Evolutionary conservation across 23 red algal genomes (phyloP).

Genomic region (Cyanidiococcus yangmingshanensis): DNA sequence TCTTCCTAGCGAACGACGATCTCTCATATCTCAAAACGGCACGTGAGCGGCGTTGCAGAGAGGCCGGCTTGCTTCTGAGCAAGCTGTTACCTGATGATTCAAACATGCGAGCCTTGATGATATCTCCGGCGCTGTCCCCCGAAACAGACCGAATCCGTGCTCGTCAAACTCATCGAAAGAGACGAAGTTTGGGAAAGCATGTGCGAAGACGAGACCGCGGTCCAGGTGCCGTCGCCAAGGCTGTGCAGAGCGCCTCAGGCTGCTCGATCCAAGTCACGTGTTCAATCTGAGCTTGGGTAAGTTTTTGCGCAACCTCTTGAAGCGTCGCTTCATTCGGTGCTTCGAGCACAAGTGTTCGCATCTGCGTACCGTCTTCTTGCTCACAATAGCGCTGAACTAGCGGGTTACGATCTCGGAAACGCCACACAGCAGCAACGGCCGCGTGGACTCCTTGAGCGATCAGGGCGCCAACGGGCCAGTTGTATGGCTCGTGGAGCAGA

Average conservation of each 20-base stretch:
- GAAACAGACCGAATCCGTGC: no score
- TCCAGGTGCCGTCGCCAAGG: constrained; percentile 35
- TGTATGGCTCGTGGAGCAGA: constrained; percentile 23
- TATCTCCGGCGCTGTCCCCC: no score
- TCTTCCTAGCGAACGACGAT: no score
- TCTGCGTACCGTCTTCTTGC: constrained; percentile 17
- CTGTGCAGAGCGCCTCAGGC: constrained; percentile 64
- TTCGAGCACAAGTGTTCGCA: constrained; percentile 79
- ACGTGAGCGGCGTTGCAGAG: no score
- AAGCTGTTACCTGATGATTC: no score
- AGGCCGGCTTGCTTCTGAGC: no score
- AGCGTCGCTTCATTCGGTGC: constrained; percentile 40
- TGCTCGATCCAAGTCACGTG: constrained; percentile 75
- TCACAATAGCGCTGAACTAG: background rate
- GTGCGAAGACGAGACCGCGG: background rate
- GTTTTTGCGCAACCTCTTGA: constrained; percentile 31
- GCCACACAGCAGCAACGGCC: constrained; percentile 58
- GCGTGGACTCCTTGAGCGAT: constrained; percentile 95
- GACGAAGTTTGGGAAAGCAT: background rate
- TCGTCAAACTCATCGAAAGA: background rate
- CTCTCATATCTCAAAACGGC: no score
- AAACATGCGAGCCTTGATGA: no score
- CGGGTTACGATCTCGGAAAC: constrained; percentile 6
- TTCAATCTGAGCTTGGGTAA: constrained; percentile 22
- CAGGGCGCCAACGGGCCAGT: constrained; percentile 64